phyloP scores from a whole-genome alignment of 768 basidiomycete genomes.

The Hydnomerulius pinastri region DNA sequence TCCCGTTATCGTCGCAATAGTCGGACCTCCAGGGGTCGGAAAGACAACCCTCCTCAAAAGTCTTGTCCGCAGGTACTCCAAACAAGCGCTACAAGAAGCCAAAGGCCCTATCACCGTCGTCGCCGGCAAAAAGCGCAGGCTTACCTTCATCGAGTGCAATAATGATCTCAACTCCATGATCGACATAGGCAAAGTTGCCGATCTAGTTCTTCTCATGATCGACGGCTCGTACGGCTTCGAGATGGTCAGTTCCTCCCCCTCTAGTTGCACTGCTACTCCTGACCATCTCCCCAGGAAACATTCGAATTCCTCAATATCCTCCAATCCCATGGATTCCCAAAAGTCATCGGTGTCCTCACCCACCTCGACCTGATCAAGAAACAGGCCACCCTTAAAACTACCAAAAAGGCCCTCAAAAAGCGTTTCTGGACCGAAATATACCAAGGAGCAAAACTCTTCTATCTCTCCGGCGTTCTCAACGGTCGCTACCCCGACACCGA shows the following conservation, averaged over 20 bases:
- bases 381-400: constrained; percentile 76
- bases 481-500: constrained; percentile 97
- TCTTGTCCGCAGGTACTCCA: constrained; percentile 89
- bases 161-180: constrained; percentile 99
- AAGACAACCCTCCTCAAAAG: constrained; percentile 94
- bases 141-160: constrained; percentile 98
- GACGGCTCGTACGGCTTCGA: constrained; percentile 98
- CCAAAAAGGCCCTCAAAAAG: constrained; percentile 94
- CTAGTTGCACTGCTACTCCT: neutral
- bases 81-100: constrained; percentile 86
- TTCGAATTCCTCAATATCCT: constrained; percentile 98
- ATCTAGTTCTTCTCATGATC: constrained; percentile 95
- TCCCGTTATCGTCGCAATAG: constrained; percentile 91
- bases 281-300: constrained; percentile 69
- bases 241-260: constrained; percentile 66
- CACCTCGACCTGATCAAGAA: constrained; percentile 98
- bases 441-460: constrained; percentile 97
- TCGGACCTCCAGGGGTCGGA: constrained; percentile 96
- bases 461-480: constrained; percentile 94
- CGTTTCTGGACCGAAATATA: constrained; percentile 99
- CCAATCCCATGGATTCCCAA: constrained; percentile 96
- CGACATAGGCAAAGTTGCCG: constrained; percentile 95
- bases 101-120: constrained; percentile 95
- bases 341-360: constrained; percentile 94
- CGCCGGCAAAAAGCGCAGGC: constrained; percentile 85